phyloP scores from a whole-genome alignment of 441 rosid genomes.

The Eruca vesicaria region DNA sequence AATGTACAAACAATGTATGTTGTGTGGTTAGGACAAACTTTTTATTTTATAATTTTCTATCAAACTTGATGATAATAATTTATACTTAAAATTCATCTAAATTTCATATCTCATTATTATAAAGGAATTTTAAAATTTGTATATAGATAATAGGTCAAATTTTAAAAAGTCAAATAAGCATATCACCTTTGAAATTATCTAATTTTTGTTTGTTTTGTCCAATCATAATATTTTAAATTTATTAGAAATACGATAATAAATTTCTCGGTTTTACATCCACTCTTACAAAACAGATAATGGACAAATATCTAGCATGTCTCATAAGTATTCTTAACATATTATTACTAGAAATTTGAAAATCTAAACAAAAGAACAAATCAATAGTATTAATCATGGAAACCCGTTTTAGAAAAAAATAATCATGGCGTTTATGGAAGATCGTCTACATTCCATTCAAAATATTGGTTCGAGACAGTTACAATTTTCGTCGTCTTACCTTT shows the following conservation, averaged over 20 bases:
- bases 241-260: too few relatives aligned
- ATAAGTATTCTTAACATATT: background rate
- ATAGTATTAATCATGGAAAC: background rate
- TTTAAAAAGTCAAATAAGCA: too few relatives aligned
- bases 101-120: too few relatives aligned
- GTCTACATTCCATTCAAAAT: slow-evolving; percentile 5
- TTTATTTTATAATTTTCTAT: background rate
- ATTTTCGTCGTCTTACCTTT: background rate
- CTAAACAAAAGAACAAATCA: background rate
- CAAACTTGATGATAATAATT: background rate
- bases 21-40: background rate
- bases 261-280: too few relatives aligned
- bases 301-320: background rate
- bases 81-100: background rate
- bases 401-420: background rate
- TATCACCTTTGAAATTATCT: too few relatives aligned
- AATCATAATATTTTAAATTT: too few relatives aligned
- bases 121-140: background rate
- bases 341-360: background rate
- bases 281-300: too few relatives aligned
- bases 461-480: background rate
- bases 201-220: too few relatives aligned
- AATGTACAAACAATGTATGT: background rate
- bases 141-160: too few relatives aligned
- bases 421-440: slow-evolving; percentile 21